These are phyloP conservation scores for Acer campestre DNA, from an alignment of 345 rosid genomes.

Conservation along the genomic window DNA sequence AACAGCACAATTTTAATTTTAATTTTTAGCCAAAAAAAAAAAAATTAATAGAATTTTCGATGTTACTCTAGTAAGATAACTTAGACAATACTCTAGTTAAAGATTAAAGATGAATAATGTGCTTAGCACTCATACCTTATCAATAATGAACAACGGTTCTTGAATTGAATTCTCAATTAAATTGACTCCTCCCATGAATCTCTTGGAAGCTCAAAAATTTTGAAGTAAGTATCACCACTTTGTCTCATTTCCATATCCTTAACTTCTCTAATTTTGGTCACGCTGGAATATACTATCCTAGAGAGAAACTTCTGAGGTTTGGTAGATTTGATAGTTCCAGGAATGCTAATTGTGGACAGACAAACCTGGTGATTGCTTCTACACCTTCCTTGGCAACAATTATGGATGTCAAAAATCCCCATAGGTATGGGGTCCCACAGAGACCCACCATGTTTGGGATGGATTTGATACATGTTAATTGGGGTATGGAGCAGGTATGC, in stretches of 20 bases:
- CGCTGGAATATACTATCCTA: background rate
- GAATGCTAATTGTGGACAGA: background rate
- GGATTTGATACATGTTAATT: no score
- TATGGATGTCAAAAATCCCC: background rate
- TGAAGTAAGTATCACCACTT: conserved; percentile 14
- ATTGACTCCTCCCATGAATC: background rate
- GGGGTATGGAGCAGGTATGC: no score
- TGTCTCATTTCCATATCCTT: conserved; percentile 1
- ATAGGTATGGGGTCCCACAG: no score
- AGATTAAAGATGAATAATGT: background rate
- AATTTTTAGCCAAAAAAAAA: no score
- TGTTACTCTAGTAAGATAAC: no score
- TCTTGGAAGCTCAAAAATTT: background rate
- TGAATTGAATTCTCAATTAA: background rate
- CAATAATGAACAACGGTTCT: conserved; percentile 12
- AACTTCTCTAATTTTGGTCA: conserved; percentile 18
- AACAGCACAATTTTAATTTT: no score
- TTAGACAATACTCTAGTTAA: no score
- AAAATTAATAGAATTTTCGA: no score
- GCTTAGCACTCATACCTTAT: conserved; percentile 15
- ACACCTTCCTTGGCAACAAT: background rate
- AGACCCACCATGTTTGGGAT: no score
- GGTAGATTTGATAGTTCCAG: background rate
- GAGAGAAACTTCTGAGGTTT: conserved; percentile 13
- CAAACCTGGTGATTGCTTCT: background rate